Evolutionary conservation across 139 green algal genomes (phyloP).

Genomic region (Pleodorina starrii): DNA sequence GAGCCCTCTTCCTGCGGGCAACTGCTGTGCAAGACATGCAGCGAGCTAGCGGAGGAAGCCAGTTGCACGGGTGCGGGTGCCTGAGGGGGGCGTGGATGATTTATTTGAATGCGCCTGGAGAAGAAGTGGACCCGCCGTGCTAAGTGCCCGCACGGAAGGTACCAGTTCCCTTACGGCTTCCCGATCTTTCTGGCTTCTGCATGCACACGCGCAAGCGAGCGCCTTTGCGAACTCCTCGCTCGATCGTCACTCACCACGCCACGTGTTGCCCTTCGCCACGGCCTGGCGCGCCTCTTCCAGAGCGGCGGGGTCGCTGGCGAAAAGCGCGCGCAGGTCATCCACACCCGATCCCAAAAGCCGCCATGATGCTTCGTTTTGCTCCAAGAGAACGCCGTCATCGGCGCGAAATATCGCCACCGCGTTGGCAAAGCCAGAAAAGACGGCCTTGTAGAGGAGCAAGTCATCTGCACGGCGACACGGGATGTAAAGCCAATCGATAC

Average conservation of each 20-base stretch:
- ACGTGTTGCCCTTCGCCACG: neutral
- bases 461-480: neutral
- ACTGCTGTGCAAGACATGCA: no score
- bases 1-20: no score
- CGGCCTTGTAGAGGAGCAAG: neutral
- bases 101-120: no score
- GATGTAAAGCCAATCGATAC: neutral
- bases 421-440: constrained; percentile 1
- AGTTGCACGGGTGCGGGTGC: no score
- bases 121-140: no score
- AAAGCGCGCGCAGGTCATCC: neutral
- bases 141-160: no score
- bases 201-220: no score
- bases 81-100: no score
- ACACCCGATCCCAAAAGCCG: neutral
- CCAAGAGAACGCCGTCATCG: neutral
- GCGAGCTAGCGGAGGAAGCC: no score
- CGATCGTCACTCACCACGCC: constrained; percentile 20
- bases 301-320: neutral
- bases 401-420: constrained; percentile 3
- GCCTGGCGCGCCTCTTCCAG: neutral
- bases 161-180: no score
- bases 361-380: neutral
- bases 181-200: no score
- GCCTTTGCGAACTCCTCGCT: no score